Conservation (phyloP, 176 grass and related monocot species). For the Cenchrus americanus region DNA sequence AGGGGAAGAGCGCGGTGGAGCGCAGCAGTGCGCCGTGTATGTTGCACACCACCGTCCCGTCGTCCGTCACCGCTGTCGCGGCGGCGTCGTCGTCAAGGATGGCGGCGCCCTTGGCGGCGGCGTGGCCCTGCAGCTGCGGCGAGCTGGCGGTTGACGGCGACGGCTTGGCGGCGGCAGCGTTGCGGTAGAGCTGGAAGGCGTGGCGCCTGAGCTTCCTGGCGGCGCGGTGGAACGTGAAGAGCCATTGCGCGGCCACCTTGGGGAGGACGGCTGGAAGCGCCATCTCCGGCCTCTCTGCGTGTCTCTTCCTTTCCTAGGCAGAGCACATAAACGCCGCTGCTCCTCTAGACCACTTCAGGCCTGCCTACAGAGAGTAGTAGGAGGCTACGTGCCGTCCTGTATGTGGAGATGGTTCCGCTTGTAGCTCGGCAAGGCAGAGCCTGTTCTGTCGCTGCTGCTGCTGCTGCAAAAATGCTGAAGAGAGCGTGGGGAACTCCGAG, state of each 20-base stretch:
- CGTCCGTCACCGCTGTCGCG: not conserved
- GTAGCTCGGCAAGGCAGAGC: not conserved
- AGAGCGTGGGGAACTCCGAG: not conserved
- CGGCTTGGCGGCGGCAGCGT: not conserved
- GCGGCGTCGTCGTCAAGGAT: not conserved
- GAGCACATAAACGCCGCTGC: not conserved
- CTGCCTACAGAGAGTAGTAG: not conserved
- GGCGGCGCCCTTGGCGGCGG: not conserved
- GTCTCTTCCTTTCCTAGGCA: not conserved
- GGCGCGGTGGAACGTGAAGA: constrained; percentile 57
- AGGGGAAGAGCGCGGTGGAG: constrained; percentile 61
- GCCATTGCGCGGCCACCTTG: constrained; percentile 67
- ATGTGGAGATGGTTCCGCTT: not conserved
- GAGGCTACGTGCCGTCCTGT: not conserved
- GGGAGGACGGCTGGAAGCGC: constrained; percentile 55
- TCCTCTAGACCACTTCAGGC: not conserved
- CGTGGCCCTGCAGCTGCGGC: not conserved
- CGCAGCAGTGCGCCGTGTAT: constrained; percentile 67
- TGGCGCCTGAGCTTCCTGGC: constrained; percentile 55
- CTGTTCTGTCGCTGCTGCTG: not conserved
- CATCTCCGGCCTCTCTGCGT: constrained; percentile 38
- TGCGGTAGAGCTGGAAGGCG: constrained; percentile 48
- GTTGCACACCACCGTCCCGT: constrained; percentile 55
- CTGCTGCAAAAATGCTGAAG: not conserved
- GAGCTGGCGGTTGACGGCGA: not conserved